Conservation (phyloP, 1,284 basidiomycete species). For the Rhodotorula mucilaginosa region DNA sequence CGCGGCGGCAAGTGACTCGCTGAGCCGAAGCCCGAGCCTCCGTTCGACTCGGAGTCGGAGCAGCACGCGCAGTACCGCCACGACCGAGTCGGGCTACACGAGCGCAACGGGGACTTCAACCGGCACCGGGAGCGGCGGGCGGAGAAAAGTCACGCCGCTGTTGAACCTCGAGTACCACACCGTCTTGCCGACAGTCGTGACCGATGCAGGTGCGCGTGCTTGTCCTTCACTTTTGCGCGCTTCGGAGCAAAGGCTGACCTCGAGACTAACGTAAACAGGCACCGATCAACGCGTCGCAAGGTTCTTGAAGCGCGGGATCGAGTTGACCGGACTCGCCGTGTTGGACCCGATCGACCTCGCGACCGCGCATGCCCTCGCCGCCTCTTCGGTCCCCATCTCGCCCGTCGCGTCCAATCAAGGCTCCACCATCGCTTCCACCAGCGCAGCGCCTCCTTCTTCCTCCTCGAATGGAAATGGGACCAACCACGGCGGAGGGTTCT, state of each 20-base stretch:
- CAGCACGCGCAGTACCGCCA: neutral
- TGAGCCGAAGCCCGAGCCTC: conserved; percentile 3
- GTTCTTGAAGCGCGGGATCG: conserved; percentile 70
- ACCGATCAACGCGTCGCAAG: conserved; percentile 93
- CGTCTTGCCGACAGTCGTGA: conserved; percentile 83
- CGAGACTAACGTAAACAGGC: conserved; percentile 53
- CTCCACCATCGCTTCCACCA: neutral
- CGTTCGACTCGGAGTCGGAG: conserved; percentile 7
- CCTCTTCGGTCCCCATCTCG: conserved; percentile 18
- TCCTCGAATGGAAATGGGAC: neutral
- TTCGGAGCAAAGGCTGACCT: neutral
- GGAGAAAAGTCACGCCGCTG: conserved; percentile 79
- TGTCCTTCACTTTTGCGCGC: neutral
- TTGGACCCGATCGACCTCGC: conserved; percentile 54
- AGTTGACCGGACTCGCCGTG: conserved; percentile 49
- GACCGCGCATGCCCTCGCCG: conserved; percentile 4
- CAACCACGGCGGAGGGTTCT: conserved; percentile 6
- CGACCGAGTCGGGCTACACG: neutral
- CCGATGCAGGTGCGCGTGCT: conserved; percentile 60
- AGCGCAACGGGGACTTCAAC: conserved; percentile 47
- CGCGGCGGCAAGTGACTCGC: neutral
- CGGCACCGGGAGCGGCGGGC: conserved; percentile 35
- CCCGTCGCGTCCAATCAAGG: neutral
- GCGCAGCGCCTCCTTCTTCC: conserved; percentile 13
- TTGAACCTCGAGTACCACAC: conserved; percentile 74